A percentile compares a stretch with the other conserved stretches of the same genome.
Evolutionary conservation across 345 rosid species (phyloP).

Genomic region (Bruguiera sexangula): DNA sequence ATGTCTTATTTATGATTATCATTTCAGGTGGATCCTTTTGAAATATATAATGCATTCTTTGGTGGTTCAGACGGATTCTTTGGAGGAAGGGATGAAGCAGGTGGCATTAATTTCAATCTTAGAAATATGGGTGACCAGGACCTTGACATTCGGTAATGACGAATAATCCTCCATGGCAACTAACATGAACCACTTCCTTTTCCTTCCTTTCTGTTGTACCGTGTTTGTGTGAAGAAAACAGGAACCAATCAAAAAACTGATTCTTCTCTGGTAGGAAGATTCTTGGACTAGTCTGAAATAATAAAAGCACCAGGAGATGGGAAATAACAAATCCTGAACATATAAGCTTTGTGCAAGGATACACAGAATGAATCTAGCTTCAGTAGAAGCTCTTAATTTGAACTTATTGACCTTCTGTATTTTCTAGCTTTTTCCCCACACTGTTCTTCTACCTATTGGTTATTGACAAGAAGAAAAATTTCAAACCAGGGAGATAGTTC

Average conservation of each 20-base stretch:
- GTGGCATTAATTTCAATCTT: conserved; percentile 55
- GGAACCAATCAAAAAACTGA: not conserved
- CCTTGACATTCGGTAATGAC: conserved; percentile 73
- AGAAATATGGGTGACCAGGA: conserved; percentile 45
- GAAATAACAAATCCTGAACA: no score
- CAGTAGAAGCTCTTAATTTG: no score
- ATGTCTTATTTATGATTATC: not conserved
- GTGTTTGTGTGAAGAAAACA: not conserved
- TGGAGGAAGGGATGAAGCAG: conserved; percentile 50
- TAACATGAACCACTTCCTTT: not conserved
- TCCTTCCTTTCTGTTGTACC: not conserved
- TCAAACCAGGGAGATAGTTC: no score
- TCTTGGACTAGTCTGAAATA: no score
- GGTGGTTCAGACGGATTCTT: conserved; percentile 74
- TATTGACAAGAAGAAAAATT: no score
- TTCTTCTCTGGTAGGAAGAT: no score
- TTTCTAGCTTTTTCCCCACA: no score
- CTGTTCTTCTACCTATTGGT: no score
- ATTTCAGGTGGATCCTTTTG: conserved; percentile 82
- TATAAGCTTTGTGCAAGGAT: no score
- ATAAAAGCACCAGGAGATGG: no score
- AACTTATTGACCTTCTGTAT: no score
- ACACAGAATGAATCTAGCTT: no score
- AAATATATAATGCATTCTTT: conserved; percentile 71
- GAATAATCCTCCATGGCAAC: not conserved